These are phyloP conservation scores for Porpolomopsis calyptriformis DNA, from an alignment of 768 basidiomycete genomes.

Conservation along the genomic window DNA sequence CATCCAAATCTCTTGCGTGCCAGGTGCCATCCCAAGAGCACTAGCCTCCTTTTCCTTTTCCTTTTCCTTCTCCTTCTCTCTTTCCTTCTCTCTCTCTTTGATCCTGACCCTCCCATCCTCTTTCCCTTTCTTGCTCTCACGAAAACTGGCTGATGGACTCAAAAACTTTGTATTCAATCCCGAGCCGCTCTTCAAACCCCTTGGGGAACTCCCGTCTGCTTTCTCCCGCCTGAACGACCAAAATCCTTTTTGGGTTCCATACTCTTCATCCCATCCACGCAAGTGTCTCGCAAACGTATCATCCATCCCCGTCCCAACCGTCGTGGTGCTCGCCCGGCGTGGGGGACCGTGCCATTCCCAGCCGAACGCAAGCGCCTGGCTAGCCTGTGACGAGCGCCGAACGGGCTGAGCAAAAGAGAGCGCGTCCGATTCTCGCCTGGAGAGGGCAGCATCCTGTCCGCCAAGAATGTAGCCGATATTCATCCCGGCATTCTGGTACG, in stretches of 20 bases:
- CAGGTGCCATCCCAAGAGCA: constrained; percentile 37
- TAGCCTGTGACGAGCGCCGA: constrained; percentile 16
- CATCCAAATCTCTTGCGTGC: constrained; percentile 56
- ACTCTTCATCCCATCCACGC: constrained; percentile 35
- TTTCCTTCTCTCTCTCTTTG: constrained; percentile 10
- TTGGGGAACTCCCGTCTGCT: no score
- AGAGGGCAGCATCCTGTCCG: background rate
- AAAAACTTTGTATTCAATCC: constrained; percentile 22
- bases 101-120: constrained; percentile 13
- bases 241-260: constrained; percentile 30
- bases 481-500: constrained; percentile 16
- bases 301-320: constrained; percentile 26
- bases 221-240: constrained; percentile 56
- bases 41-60: constrained; percentile 18
- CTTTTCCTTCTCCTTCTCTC: constrained; percentile 9
- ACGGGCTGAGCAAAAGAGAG: constrained; percentile 4
- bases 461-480: constrained; percentile 5
- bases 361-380: constrained; percentile 18
- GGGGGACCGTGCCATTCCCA: constrained; percentile 11
- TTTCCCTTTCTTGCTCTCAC: constrained; percentile 32
- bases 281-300: constrained; percentile 35
- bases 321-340: constrained; percentile 35
- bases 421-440: constrained; percentile 4
- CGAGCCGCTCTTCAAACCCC: no score
- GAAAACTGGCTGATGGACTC: constrained; percentile 3